Evolutionary conservation across 2,329 filamentous ascomycete genomes (phyloP), one percentile per base, ranked within the genome.

Genomic region (Gaeumannomyces tritici): DNA sequence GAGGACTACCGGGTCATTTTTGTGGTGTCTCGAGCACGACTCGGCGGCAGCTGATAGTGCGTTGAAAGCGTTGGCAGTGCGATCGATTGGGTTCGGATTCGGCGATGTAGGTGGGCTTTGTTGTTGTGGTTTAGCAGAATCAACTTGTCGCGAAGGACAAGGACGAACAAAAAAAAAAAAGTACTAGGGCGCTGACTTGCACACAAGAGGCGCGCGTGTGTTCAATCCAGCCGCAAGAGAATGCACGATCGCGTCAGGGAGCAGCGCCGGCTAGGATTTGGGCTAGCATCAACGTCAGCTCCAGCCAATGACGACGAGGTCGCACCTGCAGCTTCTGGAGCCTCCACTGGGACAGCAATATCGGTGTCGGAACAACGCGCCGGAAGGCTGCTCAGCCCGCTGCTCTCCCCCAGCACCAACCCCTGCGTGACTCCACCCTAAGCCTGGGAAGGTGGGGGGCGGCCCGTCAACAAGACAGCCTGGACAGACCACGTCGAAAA

Each of bases 361-460:
- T 55, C 54, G 42, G 59, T 42, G 21, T 21, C 60, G 60, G 60
- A 61, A 61, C 26, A 60, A 60, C 42, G 27, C 42, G 18, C 51
- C 58, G 58, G 58, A 60, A 60, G 42, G 15, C 42, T 47, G 42
- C 31, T 33, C 42, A 47, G 42, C 42, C 42, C 18, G 18, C 42
- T 42, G 35, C 18, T 15, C 35, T 18, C 21, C 35, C 35, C 35
- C 35, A 42, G 35, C 35, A 42, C 35, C 35, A 15, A 4, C n/a
- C 35, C 42, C n/a, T 51, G 42, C 21, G 42, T 21, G 42, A 24
- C 42, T 24, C 42, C 42, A 51, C 42, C 21, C 8, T 51, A 7
- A 51, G 21, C 42, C 24, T n/a, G 21, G 42, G 42, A 9, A 24
- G 42, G 42, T 51, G 42, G 42, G 42, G 27, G 31, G 9, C n/a